phyloP scores from a whole-genome alignment of 805 yeast species.

The Nakazawaea wickerhamii region DNA sequence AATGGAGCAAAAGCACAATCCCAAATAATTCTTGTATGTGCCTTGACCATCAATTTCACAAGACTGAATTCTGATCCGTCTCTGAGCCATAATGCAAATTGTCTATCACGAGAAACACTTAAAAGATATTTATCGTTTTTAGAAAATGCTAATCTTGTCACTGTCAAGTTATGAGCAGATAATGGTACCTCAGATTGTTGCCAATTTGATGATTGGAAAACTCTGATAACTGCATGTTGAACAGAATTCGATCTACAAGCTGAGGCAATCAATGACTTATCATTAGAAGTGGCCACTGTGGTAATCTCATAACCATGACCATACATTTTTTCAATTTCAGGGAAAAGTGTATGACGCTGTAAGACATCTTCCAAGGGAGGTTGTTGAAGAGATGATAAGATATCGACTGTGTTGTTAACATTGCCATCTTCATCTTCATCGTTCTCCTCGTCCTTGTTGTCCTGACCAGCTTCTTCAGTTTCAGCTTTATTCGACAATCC shows the following conservation, averaged over 20 bases:
- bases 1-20: constrained; percentile 83
- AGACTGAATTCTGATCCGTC: constrained; percentile 16
- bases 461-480: constrained; percentile 23
- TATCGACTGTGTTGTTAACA: constrained; percentile 38
- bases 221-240: constrained; percentile 79
- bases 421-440: constrained; percentile 26
- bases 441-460: constrained; percentile 24
- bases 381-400: constrained; percentile 36
- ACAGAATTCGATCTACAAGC: constrained; percentile 87
- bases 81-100: constrained; percentile 68
- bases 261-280: constrained; percentile 64
- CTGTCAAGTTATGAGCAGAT: constrained; percentile 74
- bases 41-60: constrained; percentile 45
- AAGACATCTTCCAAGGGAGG: constrained; percentile 90
- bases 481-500: constrained; percentile 92
- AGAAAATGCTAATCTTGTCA: constrained; percentile 77
- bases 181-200: constrained; percentile 50
- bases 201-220: constrained; percentile 61
- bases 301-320: constrained; percentile 97
- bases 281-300: constrained; percentile 66
- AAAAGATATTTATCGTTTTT: constrained; percentile 57
- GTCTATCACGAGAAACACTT: constrained; percentile 87
- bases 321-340: constrained; percentile 88
- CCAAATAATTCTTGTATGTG: constrained; percentile 93
- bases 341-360: constrained; percentile 90